Evolutionary conservation across 164 flowering plant species (phyloP).

Genomic region (Vitis riparia): DNA sequence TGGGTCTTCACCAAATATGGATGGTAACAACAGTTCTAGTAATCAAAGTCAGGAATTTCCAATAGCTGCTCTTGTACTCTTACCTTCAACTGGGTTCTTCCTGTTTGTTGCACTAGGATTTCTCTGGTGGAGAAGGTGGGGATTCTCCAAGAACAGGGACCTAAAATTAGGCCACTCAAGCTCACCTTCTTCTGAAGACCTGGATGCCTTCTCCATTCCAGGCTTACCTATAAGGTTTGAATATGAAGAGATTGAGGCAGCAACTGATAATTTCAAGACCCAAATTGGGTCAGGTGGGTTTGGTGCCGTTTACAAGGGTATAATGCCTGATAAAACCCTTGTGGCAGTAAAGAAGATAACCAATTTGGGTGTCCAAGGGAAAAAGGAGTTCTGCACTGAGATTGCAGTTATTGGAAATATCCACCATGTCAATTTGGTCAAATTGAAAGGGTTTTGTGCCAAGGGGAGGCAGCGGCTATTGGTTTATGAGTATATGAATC

Average conservation of each 20-base stretch:
- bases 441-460: slow-evolving; percentile 73
- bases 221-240: slow-evolving; percentile 77
- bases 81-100: slow-evolving; percentile 54
- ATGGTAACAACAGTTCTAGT: not conserved
- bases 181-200: slow-evolving; percentile 46
- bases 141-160: slow-evolving; percentile 6
- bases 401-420: slow-evolving; percentile 81
- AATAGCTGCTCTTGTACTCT: slow-evolving; percentile 48
- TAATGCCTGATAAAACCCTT: slow-evolving; percentile 52
- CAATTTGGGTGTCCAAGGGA: slow-evolving; percentile 65
- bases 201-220: slow-evolving; percentile 57
- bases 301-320: slow-evolving; percentile 78
- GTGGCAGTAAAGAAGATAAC: slow-evolving; percentile 86
- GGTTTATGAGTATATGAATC: slow-evolving; percentile 92
- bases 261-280: slow-evolving; percentile 60
- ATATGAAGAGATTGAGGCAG: slow-evolving; percentile 60
- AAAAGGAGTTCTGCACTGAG: slow-evolving; percentile 83
- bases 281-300: slow-evolving; percentile 85
- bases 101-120: slow-evolving; percentile 34
- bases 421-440: slow-evolving; percentile 86
- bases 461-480: slow-evolving; percentile 61
- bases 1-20: slow-evolving; percentile 6
- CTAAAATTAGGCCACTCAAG: slow-evolving; percentile 25
- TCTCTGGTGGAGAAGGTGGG: slow-evolving; percentile 50
- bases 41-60: slow-evolving; percentile 34